A percentile compares a stretch with the other conserved stretches of the same genome.
Evolutionary conservation across 306 rosid genomes (phyloP).

Genomic region (Cucumis cinereus): DNA sequence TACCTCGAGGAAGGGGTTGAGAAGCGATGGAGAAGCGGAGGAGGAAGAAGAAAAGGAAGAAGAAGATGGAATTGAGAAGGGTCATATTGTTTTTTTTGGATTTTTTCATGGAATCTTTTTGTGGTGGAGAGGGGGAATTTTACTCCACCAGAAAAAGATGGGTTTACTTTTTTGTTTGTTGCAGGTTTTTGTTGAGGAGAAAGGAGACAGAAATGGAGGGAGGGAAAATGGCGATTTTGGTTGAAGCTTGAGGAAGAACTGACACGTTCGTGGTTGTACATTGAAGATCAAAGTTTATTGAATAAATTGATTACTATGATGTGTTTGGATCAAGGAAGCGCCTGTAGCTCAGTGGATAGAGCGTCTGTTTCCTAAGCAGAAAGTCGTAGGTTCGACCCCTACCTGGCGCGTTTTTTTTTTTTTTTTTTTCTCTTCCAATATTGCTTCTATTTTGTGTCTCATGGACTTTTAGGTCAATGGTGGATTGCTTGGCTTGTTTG

Average conservation of each 20-base stretch:
- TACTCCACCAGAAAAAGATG: slow-evolving; percentile 10
- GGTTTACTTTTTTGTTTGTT: background rate
- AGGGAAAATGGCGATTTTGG: background rate
- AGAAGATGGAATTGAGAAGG: background rate
- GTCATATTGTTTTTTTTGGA: background rate
- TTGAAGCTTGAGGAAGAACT: background rate
- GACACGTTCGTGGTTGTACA: background rate
- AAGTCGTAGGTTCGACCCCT: slow-evolving; percentile 10
- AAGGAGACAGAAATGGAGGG: background rate
- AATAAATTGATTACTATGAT: too few relatives aligned
- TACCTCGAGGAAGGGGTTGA: slow-evolving; percentile 35
- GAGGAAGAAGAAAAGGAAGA: background rate
- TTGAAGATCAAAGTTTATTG: background rate
- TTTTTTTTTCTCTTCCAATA: background rate
- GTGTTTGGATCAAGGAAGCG: background rate
- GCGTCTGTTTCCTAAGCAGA: slow-evolving; percentile 11
- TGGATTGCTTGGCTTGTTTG: too few relatives aligned
- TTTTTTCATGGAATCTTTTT: background rate
- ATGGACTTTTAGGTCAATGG: too few relatives aligned
- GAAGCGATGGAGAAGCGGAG: background rate
- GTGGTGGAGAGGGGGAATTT: background rate
- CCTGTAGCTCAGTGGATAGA: slow-evolving; percentile 11
- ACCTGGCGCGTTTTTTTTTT: background rate
- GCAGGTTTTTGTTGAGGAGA: background rate
- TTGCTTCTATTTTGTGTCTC: too few relatives aligned